These are phyloP conservation scores for Phialophora tarda DNA, from an alignment of 2,329 filamentous ascomycete species.

Conservation along the genomic window DNA sequence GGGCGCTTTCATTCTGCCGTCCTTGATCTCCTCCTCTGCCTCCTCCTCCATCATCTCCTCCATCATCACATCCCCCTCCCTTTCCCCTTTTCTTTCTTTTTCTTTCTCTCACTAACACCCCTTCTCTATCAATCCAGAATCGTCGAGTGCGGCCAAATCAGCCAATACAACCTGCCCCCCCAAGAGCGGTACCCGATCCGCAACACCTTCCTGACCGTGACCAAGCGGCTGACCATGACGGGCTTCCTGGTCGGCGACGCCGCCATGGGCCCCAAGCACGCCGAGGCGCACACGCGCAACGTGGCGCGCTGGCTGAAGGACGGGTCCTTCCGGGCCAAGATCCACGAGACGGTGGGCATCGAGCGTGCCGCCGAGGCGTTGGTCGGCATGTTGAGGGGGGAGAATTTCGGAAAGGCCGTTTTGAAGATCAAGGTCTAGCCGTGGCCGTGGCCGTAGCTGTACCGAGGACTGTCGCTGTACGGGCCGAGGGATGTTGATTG, in stretches of 20 bases:
- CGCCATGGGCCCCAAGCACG: constrained; percentile 70
- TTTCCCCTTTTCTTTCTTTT: background rate
- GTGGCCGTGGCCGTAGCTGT: too few species aligned
- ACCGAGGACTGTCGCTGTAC: too few species aligned
- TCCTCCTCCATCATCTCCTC: too few species aligned
- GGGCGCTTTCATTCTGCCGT: too few species aligned
- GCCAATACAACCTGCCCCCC: constrained; percentile 71
- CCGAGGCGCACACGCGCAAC: constrained; percentile 74
- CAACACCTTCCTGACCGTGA: constrained; percentile 69
- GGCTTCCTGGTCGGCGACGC: constrained; percentile 76
- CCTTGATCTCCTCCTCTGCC: too few species aligned
- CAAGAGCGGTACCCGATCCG: constrained; percentile 68
- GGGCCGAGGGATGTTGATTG: too few species aligned
- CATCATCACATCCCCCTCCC: too few species aligned
- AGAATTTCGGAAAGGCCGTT: constrained; percentile 87
- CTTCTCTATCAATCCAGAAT: constrained; percentile 11
- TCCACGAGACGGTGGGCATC: constrained; percentile 73
- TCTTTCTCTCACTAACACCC: background rate
- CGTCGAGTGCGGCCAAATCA: constrained; percentile 58
- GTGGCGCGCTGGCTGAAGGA: constrained; percentile 77
- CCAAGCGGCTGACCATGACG: constrained; percentile 69
- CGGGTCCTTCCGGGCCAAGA: constrained; percentile 73
- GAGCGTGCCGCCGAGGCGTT: constrained; percentile 77
- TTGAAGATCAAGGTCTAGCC: constrained; percentile 69
- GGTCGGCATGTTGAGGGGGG: constrained; percentile 74